Evolutionary conservation across 139 green algal species (phyloP), one percentile per base, ranked within the genome.

Genomic region (Chlorella vulgaris): DNA sequence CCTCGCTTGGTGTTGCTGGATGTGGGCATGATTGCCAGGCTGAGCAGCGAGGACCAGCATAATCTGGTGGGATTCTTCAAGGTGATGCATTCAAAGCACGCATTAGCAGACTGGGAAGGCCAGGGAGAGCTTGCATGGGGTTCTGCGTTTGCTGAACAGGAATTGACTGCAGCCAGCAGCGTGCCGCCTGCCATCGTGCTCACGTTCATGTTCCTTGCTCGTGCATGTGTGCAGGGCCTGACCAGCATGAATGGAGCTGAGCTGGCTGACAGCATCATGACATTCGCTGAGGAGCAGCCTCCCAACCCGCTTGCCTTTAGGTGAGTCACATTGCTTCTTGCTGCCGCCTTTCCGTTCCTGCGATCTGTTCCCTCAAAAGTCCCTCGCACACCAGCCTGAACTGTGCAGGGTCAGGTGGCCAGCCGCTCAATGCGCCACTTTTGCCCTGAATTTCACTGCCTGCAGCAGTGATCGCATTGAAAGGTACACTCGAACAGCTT

Each of bases 1-100:
- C 71, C 71, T 6, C 79, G 69, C 58, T 63, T 82, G 76, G 55
- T 97, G 28, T 89, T 98, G 75, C 87, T 98, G 66, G 93, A 98
- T 83, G 95, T 96, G 81, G 92, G 92, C 55, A 87, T 97, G 75
- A 94, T 93, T 26, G 94, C 97, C 84, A 90, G 94, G 89, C 85
- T 98, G 58, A 93, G 81, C 21, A 85, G 86, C 3, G 31, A 73
- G 15, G 93, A 98, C 36, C 88, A 95, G 60, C 67, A 88, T 40
- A 91, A 95, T 82, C 97, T 99, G 82, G 88, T 98, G 28, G 94
- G 87, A 43, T 98, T 99, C 84, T 89, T 99, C 66, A 79, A 74
- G 39, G 55, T 55, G 87, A 58, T 10, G 47, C 47, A 58, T 10
- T 58, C 10, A 10, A 58, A 15, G 47, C 47, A 15, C 47, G n/a